Percentiles rank a stretch among this genome's conserved stretches.
Evolutionary conservation across 2,329 filamentous ascomycete species (phyloP).

Genomic region (Aspergillus sp.): DNA sequence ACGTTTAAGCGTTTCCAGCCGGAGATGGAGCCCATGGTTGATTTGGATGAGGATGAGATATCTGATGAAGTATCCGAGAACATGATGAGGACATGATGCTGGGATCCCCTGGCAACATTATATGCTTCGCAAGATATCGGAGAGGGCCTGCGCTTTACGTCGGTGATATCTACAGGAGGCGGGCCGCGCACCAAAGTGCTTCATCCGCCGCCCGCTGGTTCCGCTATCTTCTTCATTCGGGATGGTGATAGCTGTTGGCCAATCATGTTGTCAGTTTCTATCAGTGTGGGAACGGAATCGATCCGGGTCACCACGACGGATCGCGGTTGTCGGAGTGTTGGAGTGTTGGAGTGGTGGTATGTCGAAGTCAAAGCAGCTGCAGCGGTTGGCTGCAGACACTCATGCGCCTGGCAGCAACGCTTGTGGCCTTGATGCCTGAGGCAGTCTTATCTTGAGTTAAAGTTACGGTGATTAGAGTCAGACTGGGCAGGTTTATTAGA

Average conservation of each 20-base stretch:
- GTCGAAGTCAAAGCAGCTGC: no score
- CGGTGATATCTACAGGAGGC: background rate
- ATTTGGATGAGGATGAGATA: background rate
- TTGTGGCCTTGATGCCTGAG: no score
- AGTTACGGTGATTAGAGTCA: no score
- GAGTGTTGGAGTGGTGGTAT: no score
- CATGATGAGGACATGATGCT: background rate
- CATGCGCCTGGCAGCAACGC: no score
- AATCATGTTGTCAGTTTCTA: background rate
- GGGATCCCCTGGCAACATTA: background rate
- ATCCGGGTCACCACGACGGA: no score
- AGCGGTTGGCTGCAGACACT: no score
- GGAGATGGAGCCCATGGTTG: slow-evolving; percentile 17
- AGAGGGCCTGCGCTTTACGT: background rate
- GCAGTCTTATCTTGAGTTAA: no score
- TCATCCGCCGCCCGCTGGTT: background rate
- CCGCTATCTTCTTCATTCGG: background rate
- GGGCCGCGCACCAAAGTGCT: slow-evolving; percentile 4
- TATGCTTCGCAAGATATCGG: background rate
- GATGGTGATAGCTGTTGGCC: background rate
- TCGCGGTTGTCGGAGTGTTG: no score
- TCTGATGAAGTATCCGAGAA: background rate
- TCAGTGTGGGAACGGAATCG: no score
- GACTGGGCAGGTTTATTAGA: no score
- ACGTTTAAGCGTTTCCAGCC: slow-evolving; percentile 49